These are phyloP conservation scores for Leucogyrophana mollusca DNA, from an alignment of 768 basidiomycete species.

Conservation along the genomic window DNA sequence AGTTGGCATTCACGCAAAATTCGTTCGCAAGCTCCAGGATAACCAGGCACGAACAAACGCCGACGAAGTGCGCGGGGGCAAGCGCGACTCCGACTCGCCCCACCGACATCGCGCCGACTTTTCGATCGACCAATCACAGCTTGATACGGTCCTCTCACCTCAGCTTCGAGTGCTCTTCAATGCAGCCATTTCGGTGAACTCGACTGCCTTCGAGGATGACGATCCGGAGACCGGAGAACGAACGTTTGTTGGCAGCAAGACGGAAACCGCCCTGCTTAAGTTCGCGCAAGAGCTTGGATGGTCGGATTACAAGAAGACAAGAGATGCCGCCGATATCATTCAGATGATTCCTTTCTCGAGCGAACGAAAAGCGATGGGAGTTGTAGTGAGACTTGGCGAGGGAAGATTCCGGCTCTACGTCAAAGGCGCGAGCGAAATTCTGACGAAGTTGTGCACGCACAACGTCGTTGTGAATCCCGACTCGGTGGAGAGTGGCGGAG, in stretches of 20 bases:
- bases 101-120: constrained; percentile 67
- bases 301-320: constrained; percentile 64
- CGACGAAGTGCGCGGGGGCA: constrained; percentile 43
- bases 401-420: constrained; percentile 69
- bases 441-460: constrained; percentile 69
- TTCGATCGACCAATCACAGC: constrained; percentile 74
- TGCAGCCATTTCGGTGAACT: constrained; percentile 85
- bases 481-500: constrained; percentile 10
- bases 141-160: constrained; percentile 63
- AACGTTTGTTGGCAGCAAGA: constrained; percentile 89
- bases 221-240: constrained; percentile 57
- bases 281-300: constrained; percentile 83
- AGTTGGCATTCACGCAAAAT: constrained; percentile 92
- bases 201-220: constrained; percentile 89
- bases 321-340: constrained; percentile 59
- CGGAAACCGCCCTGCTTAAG: constrained; percentile 86
- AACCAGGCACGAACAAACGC: constrained; percentile 74
- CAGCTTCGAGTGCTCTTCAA: constrained; percentile 71
- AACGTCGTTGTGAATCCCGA: constrained; percentile 66
- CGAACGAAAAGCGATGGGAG: constrained; percentile 93
- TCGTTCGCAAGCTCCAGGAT: constrained; percentile 74
- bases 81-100: constrained; percentile 25
- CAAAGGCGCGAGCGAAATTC: constrained; percentile 94
- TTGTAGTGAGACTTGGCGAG: constrained; percentile 61
- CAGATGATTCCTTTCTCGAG: constrained; percentile 96